Conservation (phyloP, 2,329 filamentous ascomycete genomes). For the Macrophomina pseudophaseolina region DNA sequence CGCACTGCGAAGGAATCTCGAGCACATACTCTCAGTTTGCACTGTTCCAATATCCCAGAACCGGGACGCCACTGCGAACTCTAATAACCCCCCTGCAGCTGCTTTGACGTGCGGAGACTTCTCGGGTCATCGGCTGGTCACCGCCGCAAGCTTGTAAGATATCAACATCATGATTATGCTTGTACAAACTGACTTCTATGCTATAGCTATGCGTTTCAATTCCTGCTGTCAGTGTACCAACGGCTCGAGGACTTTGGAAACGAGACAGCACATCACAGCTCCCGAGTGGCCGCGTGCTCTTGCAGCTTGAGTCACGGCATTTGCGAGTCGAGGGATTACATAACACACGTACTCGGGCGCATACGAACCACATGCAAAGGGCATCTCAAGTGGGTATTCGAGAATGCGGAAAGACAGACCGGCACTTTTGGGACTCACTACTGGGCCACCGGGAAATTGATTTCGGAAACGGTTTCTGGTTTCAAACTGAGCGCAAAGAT, state of each 20-base stretch:
- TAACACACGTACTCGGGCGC: neutral
- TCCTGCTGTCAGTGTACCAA: neutral
- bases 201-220: slow-evolving; percentile 1
- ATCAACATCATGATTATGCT: too few species aligned
- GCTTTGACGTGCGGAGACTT: slow-evolving; percentile 30
- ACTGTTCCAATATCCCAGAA: slow-evolving; percentile 17
- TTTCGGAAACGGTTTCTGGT: neutral
- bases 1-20: slow-evolving; percentile 24
- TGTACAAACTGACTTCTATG: neutral
- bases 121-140: slow-evolving; percentile 27
- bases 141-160: slow-evolving; percentile 28
- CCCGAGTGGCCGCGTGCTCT: neutral
- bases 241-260: neutral
- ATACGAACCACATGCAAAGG: slow-evolving; percentile 8
- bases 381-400: slow-evolving; percentile 6
- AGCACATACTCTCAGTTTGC: slow-evolving; percentile 30
- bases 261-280: neutral
- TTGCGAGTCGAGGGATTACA: neutral
- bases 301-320: neutral
- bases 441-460: slow-evolving; percentile 6
- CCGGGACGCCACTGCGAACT: too few species aligned
- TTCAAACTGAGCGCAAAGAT: neutral
- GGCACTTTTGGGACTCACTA: neutral
- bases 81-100: neutral
- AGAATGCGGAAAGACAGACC: neutral